A percentile compares a stretch with the other conserved stretches of the same genome.
These are phyloP conservation scores for Plantago coronopus DNA, from an alignment of 305 asterid genomes.

Conservation along the genomic window DNA sequence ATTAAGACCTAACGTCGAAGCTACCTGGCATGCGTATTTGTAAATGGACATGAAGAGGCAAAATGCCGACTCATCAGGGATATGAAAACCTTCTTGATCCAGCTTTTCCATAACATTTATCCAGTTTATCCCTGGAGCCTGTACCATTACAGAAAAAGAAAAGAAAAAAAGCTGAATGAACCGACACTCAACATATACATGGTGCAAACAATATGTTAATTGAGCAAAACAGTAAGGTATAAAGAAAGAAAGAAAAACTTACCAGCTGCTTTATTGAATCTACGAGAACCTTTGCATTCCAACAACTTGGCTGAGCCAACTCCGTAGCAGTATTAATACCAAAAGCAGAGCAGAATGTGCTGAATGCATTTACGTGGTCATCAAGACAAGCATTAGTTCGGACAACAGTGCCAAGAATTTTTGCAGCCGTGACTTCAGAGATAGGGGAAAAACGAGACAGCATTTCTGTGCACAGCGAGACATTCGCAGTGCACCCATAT, in stretches of 20 bases:
- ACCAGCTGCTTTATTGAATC: constrained; percentile 93
- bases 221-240: constrained; percentile 16
- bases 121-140: constrained; percentile 91
- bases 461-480: constrained; percentile 78
- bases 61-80: constrained; percentile 81
- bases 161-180: constrained; percentile 9
- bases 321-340: constrained; percentile 48
- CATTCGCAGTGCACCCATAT: constrained; percentile 77
- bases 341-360: constrained; percentile 76
- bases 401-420: constrained; percentile 71
- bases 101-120: constrained; percentile 67
- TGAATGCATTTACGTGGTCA: constrained; percentile 61
- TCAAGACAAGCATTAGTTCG: constrained; percentile 68
- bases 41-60: constrained; percentile 80
- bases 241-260: constrained; percentile 30
- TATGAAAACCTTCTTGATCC: constrained; percentile 84
- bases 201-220: constrained; percentile 6
- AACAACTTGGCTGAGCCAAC: constrained; percentile 48
- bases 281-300: constrained; percentile 75
- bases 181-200: neutral
- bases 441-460: constrained; percentile 72
- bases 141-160: constrained; percentile 23
- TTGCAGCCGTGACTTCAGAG: constrained; percentile 71
- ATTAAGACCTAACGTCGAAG: constrained; percentile 10
- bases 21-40: constrained; percentile 76